Evolutionary conservation across 345 rosid genomes (phyloP).

Genomic region (Brassica carinata): DNA sequence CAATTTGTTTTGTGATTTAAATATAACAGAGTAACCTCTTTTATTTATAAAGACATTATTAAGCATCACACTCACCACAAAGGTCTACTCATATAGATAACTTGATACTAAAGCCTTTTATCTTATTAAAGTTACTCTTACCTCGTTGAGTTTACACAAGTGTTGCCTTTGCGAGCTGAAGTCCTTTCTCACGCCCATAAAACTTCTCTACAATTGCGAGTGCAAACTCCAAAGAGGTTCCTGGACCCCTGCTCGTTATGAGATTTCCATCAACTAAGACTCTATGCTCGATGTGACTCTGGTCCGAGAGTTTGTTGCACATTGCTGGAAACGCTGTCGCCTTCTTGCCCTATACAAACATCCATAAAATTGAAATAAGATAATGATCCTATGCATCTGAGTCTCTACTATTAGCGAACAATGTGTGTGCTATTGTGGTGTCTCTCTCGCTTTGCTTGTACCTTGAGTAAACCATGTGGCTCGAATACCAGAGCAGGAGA

Average conservation of each 20-base stretch:
- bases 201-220: conserved; percentile 81
- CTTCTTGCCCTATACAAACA: conserved; percentile 72
- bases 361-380: background rate
- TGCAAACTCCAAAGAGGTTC: conserved; percentile 87
- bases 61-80: conserved; percentile 22
- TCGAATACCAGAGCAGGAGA: conserved; percentile 93
- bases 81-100: conserved; percentile 14
- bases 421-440: background rate
- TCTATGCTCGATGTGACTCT: conserved; percentile 71
- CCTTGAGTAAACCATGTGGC: conserved; percentile 93
- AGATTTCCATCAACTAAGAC: conserved; percentile 94
- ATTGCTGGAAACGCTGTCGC: conserved; percentile 88
- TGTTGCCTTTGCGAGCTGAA: conserved; percentile 70
- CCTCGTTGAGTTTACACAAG: conserved; percentile 43
- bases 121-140: conserved; percentile 14
- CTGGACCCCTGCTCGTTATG: conserved; percentile 89
- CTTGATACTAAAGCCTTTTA: conserved; percentile 18
- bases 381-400: conserved; percentile 7
- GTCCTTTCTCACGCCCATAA: conserved; percentile 68
- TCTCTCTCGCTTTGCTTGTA: conserved; percentile 29
- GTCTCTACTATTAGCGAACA: background rate
- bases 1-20: conserved; percentile 30
- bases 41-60: conserved; percentile 22
- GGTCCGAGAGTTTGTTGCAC: conserved; percentile 77
- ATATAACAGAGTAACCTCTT: conserved; percentile 2